Conservation (phyloP, 306 rosid genomes). For the Ormosia semicastrata region DNA sequence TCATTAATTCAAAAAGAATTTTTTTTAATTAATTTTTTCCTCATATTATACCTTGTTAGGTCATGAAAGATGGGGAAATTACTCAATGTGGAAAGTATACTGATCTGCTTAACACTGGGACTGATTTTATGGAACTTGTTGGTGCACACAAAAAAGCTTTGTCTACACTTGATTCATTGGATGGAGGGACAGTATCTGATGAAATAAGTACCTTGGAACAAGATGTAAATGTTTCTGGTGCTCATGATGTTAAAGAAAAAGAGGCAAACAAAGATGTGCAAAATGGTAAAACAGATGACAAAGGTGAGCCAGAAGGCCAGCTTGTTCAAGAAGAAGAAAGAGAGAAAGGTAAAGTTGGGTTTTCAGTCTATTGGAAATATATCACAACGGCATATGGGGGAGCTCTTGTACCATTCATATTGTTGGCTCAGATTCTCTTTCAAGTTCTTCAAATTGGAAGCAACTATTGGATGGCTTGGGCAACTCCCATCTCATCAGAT, state of each 20-base stretch:
- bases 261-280: constrained; percentile 32
- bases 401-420: constrained; percentile 74
- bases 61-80: constrained; percentile 80
- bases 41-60: constrained; percentile 39
- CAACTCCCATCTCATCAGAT: constrained; percentile 69
- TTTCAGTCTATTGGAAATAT: constrained; percentile 73
- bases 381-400: constrained; percentile 76
- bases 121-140: constrained; percentile 81
- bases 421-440: constrained; percentile 63
- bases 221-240: constrained; percentile 24
- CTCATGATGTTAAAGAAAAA: constrained; percentile 31
- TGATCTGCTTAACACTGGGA: constrained; percentile 61
- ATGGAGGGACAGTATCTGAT: constrained; percentile 30
- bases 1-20: background rate
- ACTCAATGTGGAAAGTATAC: constrained; percentile 72
- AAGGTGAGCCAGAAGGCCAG: constrained; percentile 50
- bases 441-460: constrained; percentile 85
- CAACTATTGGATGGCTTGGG: constrained; percentile 97
- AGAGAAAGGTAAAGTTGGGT: constrained; percentile 78
- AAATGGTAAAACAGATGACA: constrained; percentile 41
- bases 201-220: constrained; percentile 20
- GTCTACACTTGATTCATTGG: constrained; percentile 54
- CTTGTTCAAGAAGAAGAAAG: constrained; percentile 95
- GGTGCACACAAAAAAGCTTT: constrained; percentile 83
- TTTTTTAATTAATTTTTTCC: background rate